Percentiles rank a stretch among this genome's conserved stretches.
These are phyloP conservation scores for Reticulascus tulasneorum DNA, from an alignment of 2,329 filamentous ascomycete genomes.

Conservation along the genomic window DNA sequence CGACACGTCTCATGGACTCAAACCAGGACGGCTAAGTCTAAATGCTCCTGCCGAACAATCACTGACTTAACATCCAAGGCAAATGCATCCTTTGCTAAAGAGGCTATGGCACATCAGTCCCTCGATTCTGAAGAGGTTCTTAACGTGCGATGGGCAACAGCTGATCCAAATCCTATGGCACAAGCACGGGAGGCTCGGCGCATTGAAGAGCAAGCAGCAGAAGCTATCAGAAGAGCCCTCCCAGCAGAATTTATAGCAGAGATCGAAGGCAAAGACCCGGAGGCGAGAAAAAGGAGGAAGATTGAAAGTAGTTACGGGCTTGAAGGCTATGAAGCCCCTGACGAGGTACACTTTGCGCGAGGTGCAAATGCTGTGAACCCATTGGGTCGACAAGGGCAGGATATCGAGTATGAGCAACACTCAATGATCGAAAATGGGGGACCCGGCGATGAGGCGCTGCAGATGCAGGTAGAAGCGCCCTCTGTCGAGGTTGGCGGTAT, in stretches of 20 bases:
- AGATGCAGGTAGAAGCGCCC: slow-evolving; percentile 21
- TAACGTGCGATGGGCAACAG: slow-evolving; percentile 95
- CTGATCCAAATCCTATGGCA: slow-evolving; percentile 91
- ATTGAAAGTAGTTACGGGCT: slow-evolving; percentile 86
- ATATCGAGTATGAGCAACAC: slow-evolving; percentile 59
- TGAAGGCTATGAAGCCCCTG: slow-evolving; percentile 88
- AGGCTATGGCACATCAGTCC: slow-evolving; percentile 92
- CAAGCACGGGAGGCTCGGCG: slow-evolving; percentile 84
- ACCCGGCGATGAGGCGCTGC: slow-evolving; percentile 36
- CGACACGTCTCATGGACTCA: too few relatives aligned
- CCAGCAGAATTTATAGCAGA: slow-evolving; percentile 90
- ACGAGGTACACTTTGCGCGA: slow-evolving; percentile 87
- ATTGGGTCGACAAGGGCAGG: slow-evolving; percentile 53
- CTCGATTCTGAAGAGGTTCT: slow-evolving; percentile 89
- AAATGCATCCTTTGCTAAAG: slow-evolving; percentile 77
- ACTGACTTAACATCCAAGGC: too few relatives aligned
- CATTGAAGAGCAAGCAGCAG: slow-evolving; percentile 94
- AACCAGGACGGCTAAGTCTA: too few relatives aligned
- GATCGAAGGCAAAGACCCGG: slow-evolving; percentile 85
- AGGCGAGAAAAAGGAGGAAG: slow-evolving; percentile 81
- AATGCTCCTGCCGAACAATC: too few relatives aligned
- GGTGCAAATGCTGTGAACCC: slow-evolving; percentile 66
- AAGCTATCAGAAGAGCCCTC: slow-evolving; percentile 82
- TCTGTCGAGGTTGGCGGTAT: slow-evolving; percentile 57
- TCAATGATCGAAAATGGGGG: slow-evolving; percentile 56